Evolutionary conservation across 2,329 filamentous ascomycete species (phyloP), one percentile per base, ranked within the genome.

Genomic region (Penicillium polonicum): DNA sequence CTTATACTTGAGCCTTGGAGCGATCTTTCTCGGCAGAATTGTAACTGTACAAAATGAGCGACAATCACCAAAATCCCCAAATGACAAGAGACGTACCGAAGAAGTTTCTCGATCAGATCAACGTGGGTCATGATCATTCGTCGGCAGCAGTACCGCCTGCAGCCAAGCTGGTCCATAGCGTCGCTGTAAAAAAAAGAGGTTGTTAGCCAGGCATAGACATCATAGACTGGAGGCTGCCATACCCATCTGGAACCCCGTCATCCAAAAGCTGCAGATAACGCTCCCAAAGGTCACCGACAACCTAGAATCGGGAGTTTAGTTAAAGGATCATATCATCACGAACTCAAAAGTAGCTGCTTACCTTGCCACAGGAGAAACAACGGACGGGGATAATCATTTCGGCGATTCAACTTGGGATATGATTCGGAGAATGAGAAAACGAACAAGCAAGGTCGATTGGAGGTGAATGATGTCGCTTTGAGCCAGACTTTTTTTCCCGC

Each of bases 51-150:
- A 45, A 35, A 31, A 48, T 21, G 3, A 57, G 54, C 59, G 33
- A 52, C 25, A 48, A 23, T 15, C 12, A 13, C 27, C n/a, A 5
- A 10, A 13, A 48, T 39, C 15, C 8, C 5, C 19, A 23, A 19
- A 21, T 12, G 10, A 3, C 8, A n/a, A 23, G 29, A 10, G 36
- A 69, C 85, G 68, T 87, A 96, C 90, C 93, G 91, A 65, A 99
- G 86, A 50, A 99, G 86, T 80, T 99, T 99, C 83, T 99, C 94
- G 69, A 99, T 97, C 61, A 99, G 83, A 76, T 99, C 94, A 70
- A 99, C 94, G 78, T 99, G 94, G 59, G 94, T 99, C 90, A 99
- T 97, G 77, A 99, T 87, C 94, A 99, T 99, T 72, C 94, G 89
- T 68, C 94, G 90, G 81, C 94, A 99, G 85, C 94, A 99, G 82